Conservation (phyloP, 805 yeast genomes). For the Saccharomycopsis sp. region DNA sequence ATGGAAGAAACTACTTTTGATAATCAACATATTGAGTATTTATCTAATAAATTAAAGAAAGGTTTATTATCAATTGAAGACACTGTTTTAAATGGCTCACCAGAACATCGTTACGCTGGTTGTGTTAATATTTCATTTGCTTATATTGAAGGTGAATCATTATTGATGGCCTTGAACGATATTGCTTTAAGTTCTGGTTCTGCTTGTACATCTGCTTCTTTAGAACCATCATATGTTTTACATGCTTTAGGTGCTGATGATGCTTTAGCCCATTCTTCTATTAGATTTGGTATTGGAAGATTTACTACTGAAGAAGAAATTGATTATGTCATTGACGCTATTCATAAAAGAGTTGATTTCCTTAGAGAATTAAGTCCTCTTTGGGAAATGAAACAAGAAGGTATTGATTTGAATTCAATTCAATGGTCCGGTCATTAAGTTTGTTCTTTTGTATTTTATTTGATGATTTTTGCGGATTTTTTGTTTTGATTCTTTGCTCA, state of each 20-base stretch:
- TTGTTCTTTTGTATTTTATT: too few relatives aligned
- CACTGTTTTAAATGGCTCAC: slow-evolving; percentile 83
- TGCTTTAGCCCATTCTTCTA: slow-evolving; percentile 96
- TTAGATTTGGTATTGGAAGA: slow-evolving; percentile 94
- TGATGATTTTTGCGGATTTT: too few relatives aligned
- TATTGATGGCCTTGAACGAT: slow-evolving; percentile 94
- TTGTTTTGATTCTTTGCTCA: too few relatives aligned
- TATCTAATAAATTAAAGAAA: slow-evolving; percentile 62
- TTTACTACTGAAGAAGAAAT: slow-evolving; percentile 95
- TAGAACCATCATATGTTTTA: slow-evolving; percentile 94
- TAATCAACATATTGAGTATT: slow-evolving; percentile 50
- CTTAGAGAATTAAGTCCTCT: slow-evolving; percentile 88
- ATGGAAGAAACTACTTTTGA: slow-evolving; percentile 65
- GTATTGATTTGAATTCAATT: slow-evolving; percentile 85
- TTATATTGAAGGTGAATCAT: slow-evolving; percentile 94
- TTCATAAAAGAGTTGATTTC: slow-evolving; percentile 80
- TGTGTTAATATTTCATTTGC: slow-evolving; percentile 97
- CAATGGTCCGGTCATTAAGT: slow-evolving; percentile 98
- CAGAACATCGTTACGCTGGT: slow-evolving; percentile 68
- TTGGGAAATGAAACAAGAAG: slow-evolving; percentile 99
- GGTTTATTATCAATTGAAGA: slow-evolving; percentile 77
- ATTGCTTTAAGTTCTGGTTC: slow-evolving; percentile 95
- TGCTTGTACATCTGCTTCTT: slow-evolving; percentile 97
- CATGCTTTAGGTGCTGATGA: slow-evolving; percentile 98
- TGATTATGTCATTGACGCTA: slow-evolving; percentile 86